phyloP scores from a whole-genome alignment of 1,284 basidiomycete genomes.

The Puccinia novopanici region DNA sequence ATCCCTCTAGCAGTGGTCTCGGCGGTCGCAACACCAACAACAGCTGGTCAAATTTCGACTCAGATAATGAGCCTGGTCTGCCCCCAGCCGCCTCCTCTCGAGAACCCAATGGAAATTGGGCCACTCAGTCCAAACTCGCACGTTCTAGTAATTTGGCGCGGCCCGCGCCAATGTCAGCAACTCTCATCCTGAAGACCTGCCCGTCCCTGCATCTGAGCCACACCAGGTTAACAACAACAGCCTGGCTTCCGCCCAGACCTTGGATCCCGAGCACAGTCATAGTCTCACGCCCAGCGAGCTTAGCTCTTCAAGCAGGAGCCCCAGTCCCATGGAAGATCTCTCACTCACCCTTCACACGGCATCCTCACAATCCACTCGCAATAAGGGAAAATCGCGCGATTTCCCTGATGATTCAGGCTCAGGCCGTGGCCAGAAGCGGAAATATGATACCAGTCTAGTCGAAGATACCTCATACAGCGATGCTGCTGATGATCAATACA shows the following conservation, averaged over 20 bases:
- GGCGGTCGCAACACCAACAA: slow-evolving; percentile 44
- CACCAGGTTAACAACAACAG: background rate
- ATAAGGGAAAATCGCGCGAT: slow-evolving; percentile 51
- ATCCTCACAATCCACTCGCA: slow-evolving; percentile 51
- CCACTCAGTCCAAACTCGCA: slow-evolving; percentile 28
- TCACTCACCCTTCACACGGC: slow-evolving; percentile 57
- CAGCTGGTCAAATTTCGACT: slow-evolving; percentile 47
- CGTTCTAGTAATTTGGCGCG: slow-evolving; percentile 35
- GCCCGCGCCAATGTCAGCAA: slow-evolving; percentile 26
- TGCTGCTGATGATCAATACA: slow-evolving; percentile 57
- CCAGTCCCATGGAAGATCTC: slow-evolving; percentile 58
- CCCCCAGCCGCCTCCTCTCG: slow-evolving; percentile 23
- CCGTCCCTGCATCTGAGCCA: slow-evolving; percentile 16
- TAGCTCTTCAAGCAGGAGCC: slow-evolving; percentile 56
- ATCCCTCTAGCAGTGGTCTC: slow-evolving; percentile 22
- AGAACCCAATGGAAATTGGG: slow-evolving; percentile 24
- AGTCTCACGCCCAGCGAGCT: slow-evolving; percentile 53
- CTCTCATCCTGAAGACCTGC: slow-evolving; percentile 36
- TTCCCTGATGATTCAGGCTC: slow-evolving; percentile 46
- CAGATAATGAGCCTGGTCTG: slow-evolving; percentile 21
- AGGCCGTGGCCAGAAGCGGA: slow-evolving; percentile 53
- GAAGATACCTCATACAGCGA: slow-evolving; percentile 54
- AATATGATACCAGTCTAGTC: slow-evolving; percentile 52
- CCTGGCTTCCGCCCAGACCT: background rate
- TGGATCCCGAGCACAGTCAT: background rate